These are phyloP conservation scores for Cytospora piceae DNA, from an alignment of 2,329 filamentous ascomycete species.

Conservation along the genomic window DNA sequence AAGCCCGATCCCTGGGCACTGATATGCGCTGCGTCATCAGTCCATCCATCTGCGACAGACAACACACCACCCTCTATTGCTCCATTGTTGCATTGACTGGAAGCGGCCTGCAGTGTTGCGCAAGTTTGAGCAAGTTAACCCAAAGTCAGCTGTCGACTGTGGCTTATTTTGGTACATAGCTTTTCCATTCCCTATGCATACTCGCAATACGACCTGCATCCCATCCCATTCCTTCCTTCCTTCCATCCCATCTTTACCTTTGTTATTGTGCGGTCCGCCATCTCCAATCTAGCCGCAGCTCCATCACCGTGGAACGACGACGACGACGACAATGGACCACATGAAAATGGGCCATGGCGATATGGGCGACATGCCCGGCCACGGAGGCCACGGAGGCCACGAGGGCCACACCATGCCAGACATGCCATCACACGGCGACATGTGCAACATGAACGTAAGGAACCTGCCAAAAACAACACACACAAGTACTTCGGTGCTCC, in stretches of 20 bases:
- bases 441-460: slow-evolving; percentile 91
- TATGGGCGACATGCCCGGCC: slow-evolving; percentile 57
- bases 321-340: slow-evolving; percentile 49
- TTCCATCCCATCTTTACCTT: not conserved
- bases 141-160: slow-evolving; percentile 14
- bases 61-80: not conserved
- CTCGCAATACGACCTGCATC: not conserved
- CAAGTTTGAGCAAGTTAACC: slow-evolving; percentile 25
- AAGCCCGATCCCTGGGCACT: not conserved
- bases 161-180: not conserved
- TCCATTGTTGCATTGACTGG: slow-evolving; percentile 8
- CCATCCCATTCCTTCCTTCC: not conserved
- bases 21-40: not conserved
- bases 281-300: slow-evolving; percentile 6
- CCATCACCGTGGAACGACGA: slow-evolving; percentile 27
- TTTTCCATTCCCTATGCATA: not conserved
- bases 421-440: slow-evolving; percentile 43
- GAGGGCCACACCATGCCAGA: slow-evolving; percentile 62
- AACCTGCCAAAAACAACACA: not conserved
- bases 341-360: slow-evolving; percentile 46
- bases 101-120: slow-evolving; percentile 12
- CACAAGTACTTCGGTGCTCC: too few relatives aligned
- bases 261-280: slow-evolving; percentile 2
- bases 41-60: slow-evolving; percentile 4
- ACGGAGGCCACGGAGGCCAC: slow-evolving; percentile 40